These are phyloP conservation scores for Suillus weaverae DNA, from an alignment of 768 basidiomycete species.

Conservation along the genomic window DNA sequence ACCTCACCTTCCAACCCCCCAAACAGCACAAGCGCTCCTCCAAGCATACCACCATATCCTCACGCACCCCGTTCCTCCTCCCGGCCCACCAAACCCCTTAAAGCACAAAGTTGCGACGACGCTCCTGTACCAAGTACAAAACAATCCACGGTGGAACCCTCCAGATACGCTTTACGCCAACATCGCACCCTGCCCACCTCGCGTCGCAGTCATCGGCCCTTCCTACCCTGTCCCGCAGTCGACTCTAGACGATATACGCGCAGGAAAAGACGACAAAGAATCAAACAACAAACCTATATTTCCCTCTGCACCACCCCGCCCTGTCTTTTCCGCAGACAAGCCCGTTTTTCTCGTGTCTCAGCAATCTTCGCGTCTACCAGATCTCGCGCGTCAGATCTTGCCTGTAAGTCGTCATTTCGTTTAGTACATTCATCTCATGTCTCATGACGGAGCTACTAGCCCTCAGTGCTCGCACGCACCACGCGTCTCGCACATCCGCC, in stretches of 20 bases:
- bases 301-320: slow-evolving; percentile 38
- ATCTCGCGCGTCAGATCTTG: slow-evolving; percentile 64
- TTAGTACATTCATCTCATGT: background rate
- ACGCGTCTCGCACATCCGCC: slow-evolving; percentile 67
- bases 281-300: slow-evolving; percentile 40
- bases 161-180: slow-evolving; percentile 64
- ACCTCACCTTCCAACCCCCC: slow-evolving; percentile 46
- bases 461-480: slow-evolving; percentile 56
- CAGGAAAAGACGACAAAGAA: slow-evolving; percentile 51
- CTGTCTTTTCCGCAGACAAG: slow-evolving; percentile 47
- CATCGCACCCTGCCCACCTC: slow-evolving; percentile 59
- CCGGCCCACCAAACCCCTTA: slow-evolving; percentile 52
- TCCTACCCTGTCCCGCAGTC: slow-evolving; percentile 56
- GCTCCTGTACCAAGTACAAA: slow-evolving; percentile 57
- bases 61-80: slow-evolving; percentile 60
- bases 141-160: slow-evolving; percentile 63
- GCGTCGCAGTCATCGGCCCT: slow-evolving; percentile 62
- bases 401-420: slow-evolving; percentile 47
- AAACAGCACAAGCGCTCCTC: slow-evolving; percentile 63
- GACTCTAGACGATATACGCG: slow-evolving; percentile 32
- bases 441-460: slow-evolving; percentile 31
- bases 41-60: slow-evolving; percentile 77
- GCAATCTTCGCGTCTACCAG: slow-evolving; percentile 64
- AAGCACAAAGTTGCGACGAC: slow-evolving; percentile 79
- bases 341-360: slow-evolving; percentile 65